Evolutionary conservation across 768 basidiomycete species (phyloP).

Genomic region (Rhodotorula kratochvilovae): DNA sequence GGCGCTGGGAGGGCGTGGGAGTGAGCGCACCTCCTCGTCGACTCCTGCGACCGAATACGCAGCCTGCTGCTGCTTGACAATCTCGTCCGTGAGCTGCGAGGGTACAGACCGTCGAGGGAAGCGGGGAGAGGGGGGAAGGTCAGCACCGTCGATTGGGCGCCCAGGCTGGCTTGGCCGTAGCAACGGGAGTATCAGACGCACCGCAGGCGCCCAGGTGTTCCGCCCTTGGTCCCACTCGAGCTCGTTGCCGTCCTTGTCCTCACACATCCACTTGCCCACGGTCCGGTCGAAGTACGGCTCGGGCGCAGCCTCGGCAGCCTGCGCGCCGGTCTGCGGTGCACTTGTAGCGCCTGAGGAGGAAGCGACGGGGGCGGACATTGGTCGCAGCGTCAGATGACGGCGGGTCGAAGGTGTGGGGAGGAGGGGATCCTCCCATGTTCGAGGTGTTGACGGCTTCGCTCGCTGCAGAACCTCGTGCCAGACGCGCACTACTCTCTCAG

Average conservation of each 20-base stretch:
- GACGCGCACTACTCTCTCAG: too few species aligned
- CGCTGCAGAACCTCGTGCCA: too few species aligned
- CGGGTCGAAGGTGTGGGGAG: background rate
- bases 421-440: too few species aligned
- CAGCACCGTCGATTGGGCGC: constrained; percentile 1
- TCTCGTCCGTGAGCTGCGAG: constrained; percentile 74
- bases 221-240: constrained; percentile 78
- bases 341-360: background rate
- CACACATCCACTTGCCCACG: constrained; percentile 76
- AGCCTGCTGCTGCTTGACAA: constrained; percentile 83
- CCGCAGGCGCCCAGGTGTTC: constrained; percentile 76
- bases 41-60: constrained; percentile 89
- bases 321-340: too few species aligned
- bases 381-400: background rate
- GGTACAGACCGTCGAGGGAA: background rate
- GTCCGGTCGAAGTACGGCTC: constrained; percentile 64
- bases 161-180: too few species aligned
- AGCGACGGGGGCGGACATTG: background rate
- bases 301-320: background rate
- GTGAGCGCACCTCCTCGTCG: constrained; percentile 63
- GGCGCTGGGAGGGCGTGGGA: background rate
- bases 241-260: constrained; percentile 84
- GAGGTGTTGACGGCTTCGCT: too few species aligned
- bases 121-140: background rate
- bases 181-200: too few species aligned